A percentile compares a stretch with the other conserved stretches of the same genome.
Evolutionary conservation across 139 green algal genomes (phyloP).

Genomic region (Astrephomene gubernaculifera): DNA sequence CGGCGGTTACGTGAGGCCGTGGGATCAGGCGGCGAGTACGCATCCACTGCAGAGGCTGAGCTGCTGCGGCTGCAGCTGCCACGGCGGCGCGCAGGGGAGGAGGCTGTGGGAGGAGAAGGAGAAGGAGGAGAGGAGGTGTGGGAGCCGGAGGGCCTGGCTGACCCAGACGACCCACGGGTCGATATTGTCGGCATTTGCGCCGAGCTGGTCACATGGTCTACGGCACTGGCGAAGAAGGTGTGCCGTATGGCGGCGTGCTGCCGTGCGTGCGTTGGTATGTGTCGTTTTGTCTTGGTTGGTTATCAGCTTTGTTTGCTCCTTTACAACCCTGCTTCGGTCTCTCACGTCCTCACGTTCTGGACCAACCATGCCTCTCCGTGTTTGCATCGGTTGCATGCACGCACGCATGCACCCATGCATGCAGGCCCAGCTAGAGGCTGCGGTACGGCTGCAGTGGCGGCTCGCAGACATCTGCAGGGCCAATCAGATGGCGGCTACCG

Average conservation of each 20-base stretch:
- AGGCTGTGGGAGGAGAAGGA: background rate
- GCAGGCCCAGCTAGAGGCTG: background rate
- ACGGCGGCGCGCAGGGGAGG: background rate
- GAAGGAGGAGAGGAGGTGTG: background rate
- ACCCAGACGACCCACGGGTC: conserved; percentile 20
- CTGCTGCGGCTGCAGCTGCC: conserved; percentile 1
- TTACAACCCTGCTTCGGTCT: too few species aligned
- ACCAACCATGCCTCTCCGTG: too few species aligned
- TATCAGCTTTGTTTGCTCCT: too few species aligned
- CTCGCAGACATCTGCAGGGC: background rate
- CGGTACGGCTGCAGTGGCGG: conserved; percentile 27
- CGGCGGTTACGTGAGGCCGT: background rate
- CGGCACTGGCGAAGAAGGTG: background rate
- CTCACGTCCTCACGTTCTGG: too few species aligned
- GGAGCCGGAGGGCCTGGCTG: background rate
- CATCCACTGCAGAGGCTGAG: background rate
- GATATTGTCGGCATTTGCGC: background rate
- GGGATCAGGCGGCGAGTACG: background rate
- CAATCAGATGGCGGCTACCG: background rate
- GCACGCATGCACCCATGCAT: background rate
- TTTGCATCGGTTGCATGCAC: too few species aligned
- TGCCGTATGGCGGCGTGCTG: too few species aligned
- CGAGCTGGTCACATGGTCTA: conserved; percentile 9
- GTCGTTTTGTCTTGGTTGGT: too few species aligned
- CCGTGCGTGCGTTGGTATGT: too few species aligned